Percentiles rank a stretch among this genome's conserved stretches.
phyloP scores from a whole-genome alignment of 106 monocot genomes.

The Iris macrosiphon region DNA sequence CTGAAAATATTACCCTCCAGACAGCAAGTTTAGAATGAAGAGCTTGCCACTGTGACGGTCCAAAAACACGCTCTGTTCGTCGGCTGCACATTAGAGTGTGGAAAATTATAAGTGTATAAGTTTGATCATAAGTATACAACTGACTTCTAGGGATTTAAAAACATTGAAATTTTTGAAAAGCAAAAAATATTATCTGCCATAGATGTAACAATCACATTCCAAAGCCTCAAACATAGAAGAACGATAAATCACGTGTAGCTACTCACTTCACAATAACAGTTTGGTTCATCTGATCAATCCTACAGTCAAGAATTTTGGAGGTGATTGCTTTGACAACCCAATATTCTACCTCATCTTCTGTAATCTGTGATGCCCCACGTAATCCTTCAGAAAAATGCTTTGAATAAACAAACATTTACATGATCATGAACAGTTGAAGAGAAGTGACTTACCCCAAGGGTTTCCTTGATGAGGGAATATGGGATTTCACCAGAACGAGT shows the following conservation, averaged over 20 bases:
- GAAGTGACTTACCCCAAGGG: conserved; percentile 47
- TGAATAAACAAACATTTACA: background rate
- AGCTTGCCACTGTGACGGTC: conserved; percentile 63
- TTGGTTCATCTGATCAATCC: conserved; percentile 93
- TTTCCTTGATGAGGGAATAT: conserved; percentile 68
- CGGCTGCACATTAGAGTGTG: conserved; percentile 62
- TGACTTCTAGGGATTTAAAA: no score
- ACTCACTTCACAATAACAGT: conserved; percentile 68
- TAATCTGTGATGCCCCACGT: conserved; percentile 32
- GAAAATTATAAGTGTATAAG: background rate
- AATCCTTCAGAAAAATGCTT: background rate
- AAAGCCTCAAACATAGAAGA: no score
- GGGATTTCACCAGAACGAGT: conserved; percentile 51
- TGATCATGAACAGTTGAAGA: background rate
- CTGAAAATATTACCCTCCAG: conserved; percentile 64
- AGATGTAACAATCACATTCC: background rate
- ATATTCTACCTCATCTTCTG: conserved; percentile 82
- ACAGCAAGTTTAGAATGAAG: conserved; percentile 64
- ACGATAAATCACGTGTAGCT: background rate
- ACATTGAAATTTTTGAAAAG: no score
- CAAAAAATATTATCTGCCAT: background rate
- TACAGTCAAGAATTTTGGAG: conserved; percentile 75
- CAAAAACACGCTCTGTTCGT: conserved; percentile 71
- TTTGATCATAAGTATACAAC: no score
- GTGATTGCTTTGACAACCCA: conserved; percentile 92